Percentiles rank a stretch among this genome's conserved stretches.
These are phyloP conservation scores for Tolypocladium ovalisporum DNA, from an alignment of 2,329 filamentous ascomycete species.

Conservation along the genomic window DNA sequence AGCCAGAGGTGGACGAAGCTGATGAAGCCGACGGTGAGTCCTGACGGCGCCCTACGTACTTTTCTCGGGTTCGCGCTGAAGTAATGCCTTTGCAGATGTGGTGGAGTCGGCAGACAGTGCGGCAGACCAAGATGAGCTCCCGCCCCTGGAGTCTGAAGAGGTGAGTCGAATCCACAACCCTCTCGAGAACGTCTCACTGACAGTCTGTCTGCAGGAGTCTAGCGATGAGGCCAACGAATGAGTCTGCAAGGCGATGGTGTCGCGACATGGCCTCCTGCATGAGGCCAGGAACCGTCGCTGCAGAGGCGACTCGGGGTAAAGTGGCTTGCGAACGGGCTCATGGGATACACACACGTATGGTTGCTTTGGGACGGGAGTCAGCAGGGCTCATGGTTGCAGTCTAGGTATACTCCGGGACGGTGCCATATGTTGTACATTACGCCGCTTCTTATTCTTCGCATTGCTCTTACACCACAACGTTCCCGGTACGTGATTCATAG, in stretches of 20 bases:
- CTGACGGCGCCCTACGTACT: not conserved
- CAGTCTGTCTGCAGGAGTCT: constrained; percentile 7
- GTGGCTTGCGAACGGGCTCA: not conserved
- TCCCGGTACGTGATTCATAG: not conserved
- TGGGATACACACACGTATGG: not conserved
- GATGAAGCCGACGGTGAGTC: constrained; percentile 1
- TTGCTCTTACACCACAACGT: not conserved
- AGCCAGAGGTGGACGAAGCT: constrained; percentile 1
- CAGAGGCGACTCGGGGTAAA: not conserved
- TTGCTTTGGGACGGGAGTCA: not conserved
- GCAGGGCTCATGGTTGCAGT: not conserved
- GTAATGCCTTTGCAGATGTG: not conserved
- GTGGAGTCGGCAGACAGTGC: not conserved
- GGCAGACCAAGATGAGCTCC: not conserved
- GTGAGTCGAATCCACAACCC: constrained; percentile 12
- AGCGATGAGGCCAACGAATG: constrained; percentile 5
- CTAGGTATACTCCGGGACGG: too few relatives aligned
- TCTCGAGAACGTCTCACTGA: constrained; percentile 17
- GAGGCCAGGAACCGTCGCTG: not conserved
- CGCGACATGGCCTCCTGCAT: not conserved
- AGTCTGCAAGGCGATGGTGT: not conserved
- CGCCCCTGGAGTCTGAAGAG: constrained; percentile 10
- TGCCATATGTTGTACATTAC: not conserved
- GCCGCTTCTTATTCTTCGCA: not conserved
- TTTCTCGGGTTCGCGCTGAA: too few relatives aligned